phyloP scores from a whole-genome alignment of 176 grass and related monocot genomes.

The bread wheat (Triticum aestivum) region IWGSC_CS_RefSeq_v2.1 NC_057798.1:210826915-210827414 shows the following conservation, averaged over 20 bases:
- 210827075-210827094: conserved; percentile 58
- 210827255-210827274: conserved; percentile 35
- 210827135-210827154: conserved; percentile 20
- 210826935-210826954: conserved; percentile 75
- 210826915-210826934: conserved; percentile 56
- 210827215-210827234: conserved; percentile 37
- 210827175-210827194: conserved; percentile 44
- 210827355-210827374: conserved; percentile 13
- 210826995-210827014: conserved; percentile 67
- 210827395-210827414: conserved; percentile 7
- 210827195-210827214: conserved; percentile 41
- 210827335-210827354: conserved; percentile 15
- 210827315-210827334: neutral
- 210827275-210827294: neutral
- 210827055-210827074: conserved; percentile 63
- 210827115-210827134: conserved; percentile 55
- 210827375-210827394: conserved; percentile 2
- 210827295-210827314: neutral
- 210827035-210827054: conserved; percentile 71
- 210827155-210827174: conserved; percentile 56
- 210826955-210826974: conserved; percentile 72
- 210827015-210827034: conserved; percentile 66
- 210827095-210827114: conserved; percentile 68
- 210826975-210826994: conserved; percentile 60
- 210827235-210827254: conserved; percentile 49